A percentile compares a stretch with the other conserved stretches of the same genome.
These are phyloP conservation scores for Waitea zeae DNA, from an alignment of 1,284 basidiomycete genomes.

Conservation along the genomic window DNA sequence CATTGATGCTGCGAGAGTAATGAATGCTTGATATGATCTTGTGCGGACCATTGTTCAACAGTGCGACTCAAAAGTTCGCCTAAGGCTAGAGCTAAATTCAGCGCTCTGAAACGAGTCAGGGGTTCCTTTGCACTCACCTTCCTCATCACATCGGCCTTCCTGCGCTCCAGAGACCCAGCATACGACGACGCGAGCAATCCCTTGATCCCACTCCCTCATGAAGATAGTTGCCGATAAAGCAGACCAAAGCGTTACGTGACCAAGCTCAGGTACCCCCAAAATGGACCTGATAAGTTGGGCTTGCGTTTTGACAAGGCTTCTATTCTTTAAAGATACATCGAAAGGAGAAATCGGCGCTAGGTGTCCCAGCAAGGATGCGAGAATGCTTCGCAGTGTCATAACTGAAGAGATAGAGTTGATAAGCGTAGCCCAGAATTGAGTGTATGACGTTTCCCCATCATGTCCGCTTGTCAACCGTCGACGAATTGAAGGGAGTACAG, in stretches of 20 bases:
- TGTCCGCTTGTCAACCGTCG: slow-evolving; percentile 20
- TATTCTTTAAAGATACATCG: too few species aligned
- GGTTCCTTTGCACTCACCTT: neutral
- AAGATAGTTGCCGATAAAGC: too few species aligned
- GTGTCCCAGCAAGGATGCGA: slow-evolving; percentile 38
- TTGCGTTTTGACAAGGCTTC: too few species aligned
- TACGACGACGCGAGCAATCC: slow-evolving; percentile 40
- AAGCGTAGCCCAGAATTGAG: slow-evolving; percentile 29
- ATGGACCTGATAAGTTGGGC: too few species aligned
- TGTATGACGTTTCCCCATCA: slow-evolving; percentile 18
- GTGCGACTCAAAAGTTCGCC: slow-evolving; percentile 27
- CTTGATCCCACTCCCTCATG: slow-evolving; percentile 34
- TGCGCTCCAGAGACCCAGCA: slow-evolving; percentile 38
- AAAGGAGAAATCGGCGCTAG: slow-evolving; percentile 16
- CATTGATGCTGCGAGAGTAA: slow-evolving; percentile 52
- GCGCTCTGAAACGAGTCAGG: neutral
- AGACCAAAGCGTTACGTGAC: too few species aligned
- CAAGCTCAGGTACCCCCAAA: too few species aligned
- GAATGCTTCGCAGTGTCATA: slow-evolving; percentile 32
- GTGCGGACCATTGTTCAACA: slow-evolving; percentile 43
- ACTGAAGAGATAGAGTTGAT: slow-evolving; percentile 32
- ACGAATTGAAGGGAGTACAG: slow-evolving; percentile 28
- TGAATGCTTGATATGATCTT: slow-evolving; percentile 57
- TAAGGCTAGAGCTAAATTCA: slow-evolving; percentile 19
- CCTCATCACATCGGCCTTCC: neutral